Evolutionary conservation across 1,284 basidiomycete genomes (phyloP).

Genomic region (Albatrellus sp.): DNA sequence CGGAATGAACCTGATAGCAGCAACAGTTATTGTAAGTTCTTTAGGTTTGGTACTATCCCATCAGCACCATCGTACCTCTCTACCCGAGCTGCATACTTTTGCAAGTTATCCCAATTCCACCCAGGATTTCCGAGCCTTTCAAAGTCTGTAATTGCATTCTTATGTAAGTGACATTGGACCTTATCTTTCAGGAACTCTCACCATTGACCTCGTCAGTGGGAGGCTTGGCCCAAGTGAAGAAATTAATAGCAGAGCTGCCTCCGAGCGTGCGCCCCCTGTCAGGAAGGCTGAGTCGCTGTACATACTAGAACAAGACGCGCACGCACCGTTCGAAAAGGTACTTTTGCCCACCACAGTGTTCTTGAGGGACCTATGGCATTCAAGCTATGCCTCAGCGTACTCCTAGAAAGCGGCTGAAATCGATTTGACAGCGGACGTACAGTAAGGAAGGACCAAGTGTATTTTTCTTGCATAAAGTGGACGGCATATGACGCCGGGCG

Average conservation of each 20-base stretch:
- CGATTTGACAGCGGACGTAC: slow-evolving; percentile 7
- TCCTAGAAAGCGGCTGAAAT: background rate
- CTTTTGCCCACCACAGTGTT: slow-evolving; percentile 5
- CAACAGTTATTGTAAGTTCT: background rate
- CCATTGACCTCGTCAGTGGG: slow-evolving; percentile 17
- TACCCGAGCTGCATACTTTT: background rate
- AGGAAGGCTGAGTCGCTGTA: no score
- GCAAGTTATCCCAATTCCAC: slow-evolving; percentile 2
- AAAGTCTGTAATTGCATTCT: background rate
- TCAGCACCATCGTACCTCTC: background rate
- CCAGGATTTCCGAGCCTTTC: slow-evolving; percentile 4
- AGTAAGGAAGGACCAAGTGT: slow-evolving; percentile 21
- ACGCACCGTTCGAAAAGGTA: slow-evolving; percentile 12
- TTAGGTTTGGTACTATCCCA: no score
- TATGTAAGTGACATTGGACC: background rate
- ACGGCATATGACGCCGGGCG: slow-evolving; percentile 6
- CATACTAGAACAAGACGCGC: background rate
- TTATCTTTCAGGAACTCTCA: background rate
- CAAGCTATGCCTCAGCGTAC: background rate
- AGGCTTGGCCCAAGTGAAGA: slow-evolving; percentile 15
- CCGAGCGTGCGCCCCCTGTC: slow-evolving; percentile 17
- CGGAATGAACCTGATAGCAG: background rate
- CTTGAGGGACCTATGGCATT: slow-evolving; percentile 11
- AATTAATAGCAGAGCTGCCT: slow-evolving; percentile 18
- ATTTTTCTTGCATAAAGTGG: slow-evolving; percentile 14